Evolutionary conservation across 2,329 filamentous ascomycete species (phyloP).

Genomic region (Ceratocystis cubensis): DNA sequence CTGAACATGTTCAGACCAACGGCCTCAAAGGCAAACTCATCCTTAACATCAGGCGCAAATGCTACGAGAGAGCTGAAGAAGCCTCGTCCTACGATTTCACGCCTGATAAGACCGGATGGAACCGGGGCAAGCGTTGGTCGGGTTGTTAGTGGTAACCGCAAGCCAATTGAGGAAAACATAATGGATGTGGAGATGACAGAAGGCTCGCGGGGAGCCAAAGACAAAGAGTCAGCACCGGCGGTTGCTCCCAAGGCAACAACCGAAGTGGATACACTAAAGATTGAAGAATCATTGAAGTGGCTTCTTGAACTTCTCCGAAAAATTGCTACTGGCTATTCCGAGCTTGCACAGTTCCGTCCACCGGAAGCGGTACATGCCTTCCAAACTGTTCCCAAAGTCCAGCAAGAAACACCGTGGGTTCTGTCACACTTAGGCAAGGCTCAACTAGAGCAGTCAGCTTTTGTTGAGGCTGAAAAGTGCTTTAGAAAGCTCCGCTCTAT

Average conservation of each 20-base stretch:
- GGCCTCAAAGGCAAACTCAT: slow-evolving; percentile 49
- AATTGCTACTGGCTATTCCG: slow-evolving; percentile 67
- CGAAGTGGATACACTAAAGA: slow-evolving; percentile 46
- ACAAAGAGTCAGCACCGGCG: slow-evolving; percentile 11
- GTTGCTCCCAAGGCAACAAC: slow-evolving; percentile 28
- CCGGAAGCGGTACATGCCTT: slow-evolving; percentile 65
- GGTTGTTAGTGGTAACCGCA: slow-evolving; percentile 82
- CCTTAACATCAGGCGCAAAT: neutral
- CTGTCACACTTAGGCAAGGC: slow-evolving; percentile 81
- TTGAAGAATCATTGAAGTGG: slow-evolving; percentile 63
- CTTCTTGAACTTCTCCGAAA: slow-evolving; percentile 71
- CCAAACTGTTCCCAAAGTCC: slow-evolving; percentile 53
- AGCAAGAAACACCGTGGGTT: slow-evolving; percentile 89
- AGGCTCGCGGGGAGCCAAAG: slow-evolving; percentile 28
- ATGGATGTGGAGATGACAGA: slow-evolving; percentile 62
- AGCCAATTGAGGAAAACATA: slow-evolving; percentile 52
- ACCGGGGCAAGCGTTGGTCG: slow-evolving; percentile 63
- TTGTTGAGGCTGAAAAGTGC: slow-evolving; percentile 73
- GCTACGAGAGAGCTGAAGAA: slow-evolving; percentile 64
- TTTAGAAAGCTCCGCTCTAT: slow-evolving; percentile 69
- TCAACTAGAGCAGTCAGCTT: slow-evolving; percentile 80
- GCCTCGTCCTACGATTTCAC: slow-evolving; percentile 58
- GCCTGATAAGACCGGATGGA: slow-evolving; percentile 53
- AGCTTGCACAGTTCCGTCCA: slow-evolving; percentile 67
- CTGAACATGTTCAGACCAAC: slow-evolving; percentile 58